These are phyloP conservation scores for Geranomyces michiganensis DNA, from an alignment of 192 early-diverging fungal genomes.

Conservation along the genomic window DNA sequence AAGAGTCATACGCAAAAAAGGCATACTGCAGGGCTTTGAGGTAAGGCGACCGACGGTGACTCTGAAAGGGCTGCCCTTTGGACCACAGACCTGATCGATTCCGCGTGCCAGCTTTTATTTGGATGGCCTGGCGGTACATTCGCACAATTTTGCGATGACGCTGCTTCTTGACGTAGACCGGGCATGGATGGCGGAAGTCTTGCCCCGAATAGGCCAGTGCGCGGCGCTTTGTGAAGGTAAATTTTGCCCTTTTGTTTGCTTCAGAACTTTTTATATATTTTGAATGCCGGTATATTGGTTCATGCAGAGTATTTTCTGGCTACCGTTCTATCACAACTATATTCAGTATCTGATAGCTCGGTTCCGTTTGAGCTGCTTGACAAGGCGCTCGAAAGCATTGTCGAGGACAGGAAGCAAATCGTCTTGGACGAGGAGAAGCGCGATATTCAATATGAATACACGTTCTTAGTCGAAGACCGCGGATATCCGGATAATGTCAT, in stretches of 20 bases:
- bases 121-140: slow-evolving; percentile 10
- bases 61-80: not conserved
- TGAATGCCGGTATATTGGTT: not conserved
- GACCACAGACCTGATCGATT: too few species aligned
- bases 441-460: not conserved
- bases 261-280: not conserved
- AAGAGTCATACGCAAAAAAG: not conserved
- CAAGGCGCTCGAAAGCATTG: not conserved
- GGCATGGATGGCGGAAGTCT: not conserved
- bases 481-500: not conserved
- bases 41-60: not conserved
- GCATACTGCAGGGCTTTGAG: not conserved
- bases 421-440: not conserved
- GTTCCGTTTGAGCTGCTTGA: not conserved
- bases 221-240: slow-evolving; percentile 4
- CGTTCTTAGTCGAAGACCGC: not conserved
- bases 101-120: not conserved
- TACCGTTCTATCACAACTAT: not conserved
- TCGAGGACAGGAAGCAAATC: not conserved
- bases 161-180: not conserved
- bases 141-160: slow-evolving; percentile 3
- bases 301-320: not conserved
- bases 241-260: not conserved
- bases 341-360: not conserved
- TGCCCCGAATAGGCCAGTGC: slow-evolving; percentile 5